Evolutionary conservation across 306 rosid genomes (phyloP).

Genomic region (Oemleria cerasiformis): DNA sequence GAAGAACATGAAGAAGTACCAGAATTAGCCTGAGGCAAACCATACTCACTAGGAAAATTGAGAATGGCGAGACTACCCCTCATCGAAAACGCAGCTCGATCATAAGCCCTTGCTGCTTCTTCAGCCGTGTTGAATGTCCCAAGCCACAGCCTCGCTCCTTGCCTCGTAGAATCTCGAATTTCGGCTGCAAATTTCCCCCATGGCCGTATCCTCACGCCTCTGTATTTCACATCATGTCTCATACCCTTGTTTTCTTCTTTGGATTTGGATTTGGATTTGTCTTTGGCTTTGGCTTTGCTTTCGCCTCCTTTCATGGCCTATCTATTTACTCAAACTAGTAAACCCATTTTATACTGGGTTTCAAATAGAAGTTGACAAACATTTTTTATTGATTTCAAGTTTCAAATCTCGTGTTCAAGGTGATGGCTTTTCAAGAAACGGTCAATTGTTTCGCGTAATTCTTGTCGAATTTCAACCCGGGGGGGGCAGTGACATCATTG

Average conservation of each 20-base stretch:
- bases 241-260: background rate
- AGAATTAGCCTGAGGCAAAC: background rate
- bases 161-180: constrained; percentile 34
- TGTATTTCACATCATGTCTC: constrained; percentile 8
- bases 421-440: too few relatives aligned
- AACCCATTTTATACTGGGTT: constrained; percentile 19
- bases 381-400: too few relatives aligned
- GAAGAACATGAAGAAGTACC: background rate
- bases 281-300: background rate
- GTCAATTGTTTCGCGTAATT: too few relatives aligned
- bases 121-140: constrained; percentile 50
- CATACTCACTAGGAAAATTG: constrained; percentile 59
- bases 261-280: background rate
- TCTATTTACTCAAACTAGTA: background rate
- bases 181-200: constrained; percentile 27
- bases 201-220: constrained; percentile 40
- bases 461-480: too few relatives aligned
- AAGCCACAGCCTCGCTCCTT: constrained; percentile 62
- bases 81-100: constrained; percentile 61
- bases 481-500: too few relatives aligned
- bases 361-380: too few relatives aligned
- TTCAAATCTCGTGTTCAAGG: too few relatives aligned
- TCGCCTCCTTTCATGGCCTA: constrained; percentile 11
- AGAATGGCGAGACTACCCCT: constrained; percentile 64
- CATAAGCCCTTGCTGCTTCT: constrained; percentile 75